Conservation (phyloP, 2,329 filamentous ascomycete species). For the Aspergillus calidoustus region DNA sequence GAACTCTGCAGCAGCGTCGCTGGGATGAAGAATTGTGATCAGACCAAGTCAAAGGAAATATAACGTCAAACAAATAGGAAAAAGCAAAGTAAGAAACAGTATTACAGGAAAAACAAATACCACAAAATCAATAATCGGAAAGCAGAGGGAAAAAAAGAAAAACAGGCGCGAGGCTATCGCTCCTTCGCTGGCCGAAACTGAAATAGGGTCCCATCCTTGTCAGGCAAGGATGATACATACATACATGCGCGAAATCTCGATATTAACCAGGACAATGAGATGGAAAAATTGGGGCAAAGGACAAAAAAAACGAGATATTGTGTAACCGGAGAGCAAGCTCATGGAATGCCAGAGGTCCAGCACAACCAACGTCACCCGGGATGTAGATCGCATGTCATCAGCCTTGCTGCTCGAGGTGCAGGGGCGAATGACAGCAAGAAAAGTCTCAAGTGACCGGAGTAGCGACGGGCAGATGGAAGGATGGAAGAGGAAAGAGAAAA, state of each 20-base stretch:
- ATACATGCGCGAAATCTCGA: slow-evolving; percentile 21
- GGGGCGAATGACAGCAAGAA: slow-evolving; percentile 6
- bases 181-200: slow-evolving; percentile 24
- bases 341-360: slow-evolving; percentile 19
- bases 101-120: slow-evolving; percentile 20
- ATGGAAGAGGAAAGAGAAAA: slow-evolving; percentile 20
- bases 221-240: slow-evolving; percentile 23
- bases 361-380: slow-evolving; percentile 23
- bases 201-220: slow-evolving; percentile 33
- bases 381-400: slow-evolving; percentile 28
- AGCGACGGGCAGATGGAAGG: background rate
- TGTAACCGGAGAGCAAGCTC: slow-evolving; percentile 24
- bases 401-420: slow-evolving; percentile 17
- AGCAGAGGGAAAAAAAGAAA: slow-evolving; percentile 25
- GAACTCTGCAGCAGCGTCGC: slow-evolving; percentile 42
- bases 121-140: slow-evolving; percentile 29
- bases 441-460: background rate
- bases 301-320: slow-evolving; percentile 18
- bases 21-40: slow-evolving; percentile 27
- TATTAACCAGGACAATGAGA: slow-evolving; percentile 24
- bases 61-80: slow-evolving; percentile 29
- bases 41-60: slow-evolving; percentile 23
- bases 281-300: slow-evolving; percentile 13
- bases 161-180: slow-evolving; percentile 22
- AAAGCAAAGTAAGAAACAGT: slow-evolving; percentile 25